Percentiles rank a stretch among this genome's conserved stretches.
These are phyloP conservation scores for Sphaerobolus stellatus DNA, from an alignment of 1,284 basidiomycete species.

Conservation along the genomic window DNA sequence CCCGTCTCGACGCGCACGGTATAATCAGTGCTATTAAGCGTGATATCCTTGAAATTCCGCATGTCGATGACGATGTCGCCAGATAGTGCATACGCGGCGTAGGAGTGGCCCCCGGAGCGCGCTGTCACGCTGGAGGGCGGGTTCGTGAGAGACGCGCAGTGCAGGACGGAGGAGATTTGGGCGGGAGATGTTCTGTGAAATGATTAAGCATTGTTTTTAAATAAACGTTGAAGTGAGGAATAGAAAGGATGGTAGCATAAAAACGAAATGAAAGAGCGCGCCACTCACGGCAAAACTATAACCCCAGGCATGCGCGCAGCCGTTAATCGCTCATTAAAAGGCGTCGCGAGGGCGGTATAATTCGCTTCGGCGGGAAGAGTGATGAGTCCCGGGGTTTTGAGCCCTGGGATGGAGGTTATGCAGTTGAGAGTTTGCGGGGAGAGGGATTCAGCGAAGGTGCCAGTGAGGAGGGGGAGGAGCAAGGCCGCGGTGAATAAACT, in stretches of 20 bases:
- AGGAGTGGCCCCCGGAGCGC: conserved; percentile 34
- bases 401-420: background rate
- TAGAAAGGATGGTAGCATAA: too few relatives aligned
- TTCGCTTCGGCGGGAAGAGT: background rate
- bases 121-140: conserved; percentile 20
- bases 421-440: too few relatives aligned
- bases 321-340: conserved; percentile 1
- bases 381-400: background rate
- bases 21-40: conserved; percentile 35
- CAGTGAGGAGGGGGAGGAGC: too few relatives aligned
- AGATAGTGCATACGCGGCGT: conserved; percentile 45
- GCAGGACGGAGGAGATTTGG: conserved; percentile 8
- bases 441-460: too few relatives aligned
- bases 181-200: background rate
- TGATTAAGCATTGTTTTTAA: too few relatives aligned
- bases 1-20: conserved; percentile 36
- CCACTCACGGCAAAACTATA: too few relatives aligned
- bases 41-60: conserved; percentile 35
- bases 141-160: conserved; percentile 14
- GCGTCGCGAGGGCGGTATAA: background rate
- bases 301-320: too few relatives aligned
- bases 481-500: too few relatives aligned
- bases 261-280: too few relatives aligned
- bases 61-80: conserved; percentile 43
- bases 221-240: too few relatives aligned